Conservation (phyloP, 176 grass and related monocot genomes). For the Coix lacrymajobi region DNA sequence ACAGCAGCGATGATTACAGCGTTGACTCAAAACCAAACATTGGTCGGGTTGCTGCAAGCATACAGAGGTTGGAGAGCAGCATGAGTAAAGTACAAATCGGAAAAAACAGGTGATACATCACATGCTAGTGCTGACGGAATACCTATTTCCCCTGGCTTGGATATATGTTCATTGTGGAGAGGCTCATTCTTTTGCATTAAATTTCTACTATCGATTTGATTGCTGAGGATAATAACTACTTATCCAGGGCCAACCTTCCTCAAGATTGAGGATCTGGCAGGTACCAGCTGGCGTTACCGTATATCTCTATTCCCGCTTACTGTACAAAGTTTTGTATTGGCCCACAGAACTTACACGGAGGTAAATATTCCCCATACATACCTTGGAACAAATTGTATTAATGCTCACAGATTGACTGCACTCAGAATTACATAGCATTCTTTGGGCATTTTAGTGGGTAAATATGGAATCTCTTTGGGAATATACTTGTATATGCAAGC, state of each 20-base stretch:
- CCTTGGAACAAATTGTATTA: conserved; percentile 29
- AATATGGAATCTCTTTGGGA: not conserved
- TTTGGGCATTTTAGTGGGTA: conserved; percentile 30
- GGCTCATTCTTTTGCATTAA: conserved; percentile 37
- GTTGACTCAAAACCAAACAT: conserved; percentile 35
- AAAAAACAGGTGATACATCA: conserved; percentile 36
- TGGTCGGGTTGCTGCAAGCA: conserved; percentile 51
- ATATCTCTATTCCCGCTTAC: conserved; percentile 35
- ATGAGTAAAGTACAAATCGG: conserved; percentile 43
- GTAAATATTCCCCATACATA: conserved; percentile 43
- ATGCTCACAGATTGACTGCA: conserved; percentile 27
- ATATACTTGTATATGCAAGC: not conserved
- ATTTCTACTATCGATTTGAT: conserved; percentile 46
- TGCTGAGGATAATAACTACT: conserved; percentile 39
- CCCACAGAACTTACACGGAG: conserved; percentile 37
- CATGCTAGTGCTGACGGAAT: conserved; percentile 14
- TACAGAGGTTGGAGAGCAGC: conserved; percentile 52
- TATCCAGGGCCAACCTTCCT: conserved; percentile 26
- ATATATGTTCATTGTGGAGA: conserved; percentile 33
- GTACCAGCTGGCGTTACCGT: conserved; percentile 24
- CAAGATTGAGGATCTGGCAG: conserved; percentile 26
- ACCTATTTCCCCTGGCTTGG: conserved; percentile 25
- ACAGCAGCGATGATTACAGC: not conserved
- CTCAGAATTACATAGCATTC: conserved; percentile 40
- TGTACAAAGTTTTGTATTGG: conserved; percentile 47